Conservation (phyloP, 108 stramenopile genomes). For the Cyclotella distinguenda region DNA sequence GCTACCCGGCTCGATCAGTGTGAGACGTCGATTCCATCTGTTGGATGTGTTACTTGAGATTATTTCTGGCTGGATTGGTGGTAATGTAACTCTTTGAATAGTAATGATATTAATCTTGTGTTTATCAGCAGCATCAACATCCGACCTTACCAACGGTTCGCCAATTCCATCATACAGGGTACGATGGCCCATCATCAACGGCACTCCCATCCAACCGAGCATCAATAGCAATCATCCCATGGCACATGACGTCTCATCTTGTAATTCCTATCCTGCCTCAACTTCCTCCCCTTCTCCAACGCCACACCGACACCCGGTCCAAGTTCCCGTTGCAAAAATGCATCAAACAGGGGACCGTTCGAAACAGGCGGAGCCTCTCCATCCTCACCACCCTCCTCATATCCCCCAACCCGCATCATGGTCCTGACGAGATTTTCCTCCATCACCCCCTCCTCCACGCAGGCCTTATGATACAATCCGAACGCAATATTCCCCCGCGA, state of each 20-base stretch:
- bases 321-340: constrained; percentile 42
- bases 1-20: too few species aligned
- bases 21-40: too few species aligned
- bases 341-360: constrained; percentile 48
- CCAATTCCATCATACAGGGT: too few species aligned
- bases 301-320: constrained; percentile 27
- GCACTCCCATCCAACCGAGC: too few species aligned
- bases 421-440: constrained; percentile 49
- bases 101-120: too few species aligned
- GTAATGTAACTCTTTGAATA: too few species aligned
- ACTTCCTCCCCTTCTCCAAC: constrained; percentile 38
- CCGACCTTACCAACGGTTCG: too few species aligned
- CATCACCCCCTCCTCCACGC: constrained; percentile 56
- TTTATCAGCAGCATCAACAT: too few species aligned
- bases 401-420: constrained; percentile 44
- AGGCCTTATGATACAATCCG: constrained; percentile 60
- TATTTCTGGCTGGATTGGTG: too few species aligned
- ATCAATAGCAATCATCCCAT: constrained; percentile 47
- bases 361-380: constrained; percentile 26
- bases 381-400: background rate
- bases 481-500: constrained; percentile 71
- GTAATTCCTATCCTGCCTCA: constrained; percentile 46
- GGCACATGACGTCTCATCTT: constrained; percentile 44
- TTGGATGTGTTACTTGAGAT: too few species aligned
- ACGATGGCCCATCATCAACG: too few species aligned